Evolutionary conservation across 2,329 filamentous ascomycete genomes (phyloP).

Genomic region (Aspergillus ibericus): DNA sequence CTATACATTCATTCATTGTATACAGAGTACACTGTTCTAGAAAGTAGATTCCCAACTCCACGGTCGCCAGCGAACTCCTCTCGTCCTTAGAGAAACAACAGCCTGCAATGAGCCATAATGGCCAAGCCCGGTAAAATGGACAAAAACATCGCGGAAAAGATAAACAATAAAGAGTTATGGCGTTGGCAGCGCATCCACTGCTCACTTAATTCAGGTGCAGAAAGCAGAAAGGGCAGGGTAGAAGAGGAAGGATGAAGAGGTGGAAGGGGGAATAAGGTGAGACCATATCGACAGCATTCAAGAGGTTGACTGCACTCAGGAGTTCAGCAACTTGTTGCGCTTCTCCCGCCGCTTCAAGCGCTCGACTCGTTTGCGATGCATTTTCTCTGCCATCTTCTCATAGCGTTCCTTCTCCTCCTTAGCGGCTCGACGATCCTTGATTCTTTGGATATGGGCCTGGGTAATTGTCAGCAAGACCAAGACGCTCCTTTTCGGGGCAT

Average conservation of each 20-base stretch:
- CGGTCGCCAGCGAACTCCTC: background rate
- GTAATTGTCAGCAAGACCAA: constrained; percentile 4
- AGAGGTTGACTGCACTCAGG: constrained; percentile 28
- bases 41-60: background rate
- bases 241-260: background rate
- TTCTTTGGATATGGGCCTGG: constrained; percentile 71
- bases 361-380: constrained; percentile 95
- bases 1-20: background rate
- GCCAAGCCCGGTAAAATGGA: background rate
- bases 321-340: constrained; percentile 62
- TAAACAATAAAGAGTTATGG: background rate
- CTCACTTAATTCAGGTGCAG: background rate
- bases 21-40: background rate
- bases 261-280: constrained; percentile 1
- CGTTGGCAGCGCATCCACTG: background rate
- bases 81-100: background rate
- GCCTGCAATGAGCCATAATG: background rate
- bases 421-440: constrained; percentile 80
- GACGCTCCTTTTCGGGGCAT: background rate
- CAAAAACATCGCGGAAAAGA: background rate
- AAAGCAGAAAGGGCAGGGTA: background rate
- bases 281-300: background rate
- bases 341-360: constrained; percentile 93
- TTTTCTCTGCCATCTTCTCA: constrained; percentile 92
- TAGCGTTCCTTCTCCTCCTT: constrained; percentile 94